Evolutionary conservation across 495 filamentous ascomycete genomes (phyloP).

Genomic region (Tuber umbilicatum): DNA sequence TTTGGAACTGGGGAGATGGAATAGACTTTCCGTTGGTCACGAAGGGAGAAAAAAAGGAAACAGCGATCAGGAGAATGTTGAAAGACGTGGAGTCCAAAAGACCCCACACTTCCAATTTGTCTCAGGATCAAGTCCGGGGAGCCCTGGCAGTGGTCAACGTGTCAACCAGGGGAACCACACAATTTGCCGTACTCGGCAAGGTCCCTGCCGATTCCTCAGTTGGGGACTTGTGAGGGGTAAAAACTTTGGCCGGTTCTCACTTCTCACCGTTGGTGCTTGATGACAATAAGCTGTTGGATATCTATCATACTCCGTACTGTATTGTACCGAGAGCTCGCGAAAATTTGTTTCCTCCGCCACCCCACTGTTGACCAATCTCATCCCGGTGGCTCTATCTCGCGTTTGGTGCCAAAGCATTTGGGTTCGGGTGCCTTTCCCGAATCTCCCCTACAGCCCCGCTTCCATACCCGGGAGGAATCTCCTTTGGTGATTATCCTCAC

Average conservation of each 20-base stretch:
- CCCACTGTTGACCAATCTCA: neutral
- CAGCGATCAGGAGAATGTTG: conserved; percentile 13
- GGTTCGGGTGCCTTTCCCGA: neutral
- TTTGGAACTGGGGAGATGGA: conserved; percentile 8
- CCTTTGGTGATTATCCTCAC: neutral
- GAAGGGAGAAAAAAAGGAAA: conserved; percentile 13
- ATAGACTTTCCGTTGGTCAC: conserved; percentile 15
- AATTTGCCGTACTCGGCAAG: conserved; percentile 14
- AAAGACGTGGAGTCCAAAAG: conserved; percentile 30
- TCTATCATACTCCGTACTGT: too few species aligned
- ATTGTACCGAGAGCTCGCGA: neutral
- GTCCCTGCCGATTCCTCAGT: conserved; percentile 1
- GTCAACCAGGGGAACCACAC: conserved; percentile 27
- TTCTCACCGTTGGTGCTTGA: neutral
- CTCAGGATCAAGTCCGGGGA: conserved; percentile 6
- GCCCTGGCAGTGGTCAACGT: conserved; percentile 24
- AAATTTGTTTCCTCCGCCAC: neutral
- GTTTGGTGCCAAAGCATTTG: neutral
- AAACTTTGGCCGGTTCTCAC: neutral
- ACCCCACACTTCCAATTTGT: conserved; percentile 27
- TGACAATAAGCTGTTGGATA: neutral
- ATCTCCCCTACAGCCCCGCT: neutral
- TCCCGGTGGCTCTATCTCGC: neutral
- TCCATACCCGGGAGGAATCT: neutral
- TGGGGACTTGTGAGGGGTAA: conserved; percentile 1